Evolutionary conservation across 345 rosid genomes (phyloP).

Genomic region (Heritiera littoralis): DNA sequence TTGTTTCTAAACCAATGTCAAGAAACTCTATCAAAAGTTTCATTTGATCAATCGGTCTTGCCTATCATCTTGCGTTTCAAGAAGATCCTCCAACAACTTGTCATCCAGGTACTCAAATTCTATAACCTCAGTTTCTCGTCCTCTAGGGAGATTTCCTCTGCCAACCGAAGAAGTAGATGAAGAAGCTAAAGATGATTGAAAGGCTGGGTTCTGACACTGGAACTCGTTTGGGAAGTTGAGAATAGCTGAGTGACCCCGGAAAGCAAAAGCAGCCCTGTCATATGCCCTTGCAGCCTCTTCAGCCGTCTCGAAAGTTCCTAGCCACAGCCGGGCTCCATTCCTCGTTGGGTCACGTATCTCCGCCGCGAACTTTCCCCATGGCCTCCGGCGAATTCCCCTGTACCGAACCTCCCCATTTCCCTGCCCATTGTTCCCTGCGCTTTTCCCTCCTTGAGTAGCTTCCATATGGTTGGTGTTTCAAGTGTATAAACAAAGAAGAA

Average conservation of each 20-base stretch:
- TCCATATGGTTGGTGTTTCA: constrained; percentile 4
- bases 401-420: constrained; percentile 43
- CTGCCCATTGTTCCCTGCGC: neutral
- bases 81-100: constrained; percentile 72
- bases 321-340: constrained; percentile 71
- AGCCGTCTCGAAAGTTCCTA: constrained; percentile 59
- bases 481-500: neutral
- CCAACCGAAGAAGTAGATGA: constrained; percentile 21
- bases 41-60: neutral
- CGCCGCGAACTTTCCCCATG: constrained; percentile 85
- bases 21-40: neutral
- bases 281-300: constrained; percentile 68
- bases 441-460: constrained; percentile 16
- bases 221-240: constrained; percentile 71
- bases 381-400: constrained; percentile 68
- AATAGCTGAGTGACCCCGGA: constrained; percentile 59
- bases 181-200: neutral
- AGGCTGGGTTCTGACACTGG: constrained; percentile 22
- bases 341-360: constrained; percentile 78
- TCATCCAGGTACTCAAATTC: constrained; percentile 81
- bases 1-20: neutral
- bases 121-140: constrained; percentile 43
- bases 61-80: constrained; percentile 26
- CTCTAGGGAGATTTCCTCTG: constrained; percentile 28
- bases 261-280: constrained; percentile 56